Evolutionary conservation across 805 yeast genomes (phyloP).

Genomic region (Sugiyamaella lignohabitans): DNA sequence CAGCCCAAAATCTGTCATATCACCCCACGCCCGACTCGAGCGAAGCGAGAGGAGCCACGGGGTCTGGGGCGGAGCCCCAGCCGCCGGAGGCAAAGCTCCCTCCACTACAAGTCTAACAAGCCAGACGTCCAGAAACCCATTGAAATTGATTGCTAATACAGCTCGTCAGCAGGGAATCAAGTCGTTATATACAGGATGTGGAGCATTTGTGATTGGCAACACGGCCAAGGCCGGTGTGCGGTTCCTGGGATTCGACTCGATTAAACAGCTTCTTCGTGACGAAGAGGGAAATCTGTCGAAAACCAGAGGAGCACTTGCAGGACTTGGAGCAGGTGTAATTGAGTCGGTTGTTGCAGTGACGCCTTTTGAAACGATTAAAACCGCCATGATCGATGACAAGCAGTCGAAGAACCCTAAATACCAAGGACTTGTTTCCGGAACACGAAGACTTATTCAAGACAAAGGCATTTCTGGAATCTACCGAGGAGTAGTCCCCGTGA

Average conservation of each 20-base stretch:
- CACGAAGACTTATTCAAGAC: conserved; percentile 60
- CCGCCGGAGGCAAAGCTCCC: no score
- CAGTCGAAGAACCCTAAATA: conserved; percentile 72
- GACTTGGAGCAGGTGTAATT: conserved; percentile 93
- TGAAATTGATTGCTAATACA: conserved; percentile 67
- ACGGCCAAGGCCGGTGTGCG: conserved; percentile 95
- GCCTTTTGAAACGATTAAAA: conserved; percentile 94
- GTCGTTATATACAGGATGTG: conserved; percentile 88
- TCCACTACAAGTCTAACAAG: conserved; percentile 32
- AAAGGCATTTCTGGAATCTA: conserved; percentile 79
- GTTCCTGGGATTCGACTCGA: conserved; percentile 85
- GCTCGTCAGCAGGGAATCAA: conserved; percentile 72
- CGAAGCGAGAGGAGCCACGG: no score
- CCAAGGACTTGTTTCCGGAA: conserved; percentile 53
- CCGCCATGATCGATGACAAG: conserved; percentile 91
- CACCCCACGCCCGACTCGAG: no score
- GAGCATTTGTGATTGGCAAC: conserved; percentile 92
- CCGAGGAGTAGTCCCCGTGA: conserved; percentile 86
- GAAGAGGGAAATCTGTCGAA: conserved; percentile 83
- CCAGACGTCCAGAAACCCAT: conserved; percentile 67
- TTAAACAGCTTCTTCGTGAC: conserved; percentile 71
- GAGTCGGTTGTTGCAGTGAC: conserved; percentile 93
- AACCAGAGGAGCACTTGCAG: conserved; percentile 88
- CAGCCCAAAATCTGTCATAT: no score
- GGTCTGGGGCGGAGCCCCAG: no score